Conservation (phyloP, 2,329 filamentous ascomycete genomes). For the Xylariales sp. region DNA sequence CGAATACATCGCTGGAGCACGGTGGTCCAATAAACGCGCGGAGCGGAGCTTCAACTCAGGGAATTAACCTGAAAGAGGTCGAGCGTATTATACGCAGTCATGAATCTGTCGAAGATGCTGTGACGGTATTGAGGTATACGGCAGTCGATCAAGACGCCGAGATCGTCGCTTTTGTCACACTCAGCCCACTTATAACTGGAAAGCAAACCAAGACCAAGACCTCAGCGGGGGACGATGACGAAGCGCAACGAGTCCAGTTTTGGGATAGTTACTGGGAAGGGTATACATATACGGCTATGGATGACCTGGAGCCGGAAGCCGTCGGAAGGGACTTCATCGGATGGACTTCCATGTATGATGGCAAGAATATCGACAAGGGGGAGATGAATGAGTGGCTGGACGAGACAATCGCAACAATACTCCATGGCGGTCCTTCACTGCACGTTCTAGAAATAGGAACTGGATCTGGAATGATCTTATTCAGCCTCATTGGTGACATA, state of each 20-base stretch:
- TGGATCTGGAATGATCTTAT: background rate
- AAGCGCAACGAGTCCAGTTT: background rate
- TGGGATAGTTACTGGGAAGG: background rate
- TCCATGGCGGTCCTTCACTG: background rate
- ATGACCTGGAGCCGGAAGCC: background rate
- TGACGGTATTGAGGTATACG: background rate
- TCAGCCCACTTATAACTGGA: background rate
- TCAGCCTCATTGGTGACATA: background rate
- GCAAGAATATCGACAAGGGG: background rate
- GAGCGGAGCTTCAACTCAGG: background rate
- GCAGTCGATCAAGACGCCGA: background rate
- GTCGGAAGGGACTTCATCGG: background rate
- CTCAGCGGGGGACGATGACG: background rate
- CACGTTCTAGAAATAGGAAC: background rate
- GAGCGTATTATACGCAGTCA: background rate
- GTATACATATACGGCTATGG: background rate
- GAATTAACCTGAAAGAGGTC: background rate
- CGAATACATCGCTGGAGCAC: too few species aligned
- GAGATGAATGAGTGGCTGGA: background rate
- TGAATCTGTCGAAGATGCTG: background rate
- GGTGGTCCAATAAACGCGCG: too few species aligned
- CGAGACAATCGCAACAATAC: background rate
- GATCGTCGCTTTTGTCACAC: background rate
- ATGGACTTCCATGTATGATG: background rate
- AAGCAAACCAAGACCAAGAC: background rate